Percentiles rank a stretch among this genome's conserved stretches.
These are phyloP conservation scores for Boletellus sp. DNA, from an alignment of 1,284 basidiomycete genomes.

Conservation along the genomic window DNA sequence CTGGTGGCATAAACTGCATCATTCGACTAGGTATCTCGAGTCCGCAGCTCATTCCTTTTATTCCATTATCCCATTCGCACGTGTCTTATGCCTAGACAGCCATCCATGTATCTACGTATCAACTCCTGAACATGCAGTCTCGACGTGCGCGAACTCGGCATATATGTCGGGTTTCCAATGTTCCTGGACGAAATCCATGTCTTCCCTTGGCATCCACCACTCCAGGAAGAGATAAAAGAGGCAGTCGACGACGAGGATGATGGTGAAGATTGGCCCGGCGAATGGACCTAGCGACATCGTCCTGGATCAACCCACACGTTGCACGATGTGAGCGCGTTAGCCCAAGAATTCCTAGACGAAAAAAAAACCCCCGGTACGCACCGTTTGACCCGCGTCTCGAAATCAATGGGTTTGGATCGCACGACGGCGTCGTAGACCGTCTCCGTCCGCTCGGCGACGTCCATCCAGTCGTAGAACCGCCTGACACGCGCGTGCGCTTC, in stretches of 20 bases:
- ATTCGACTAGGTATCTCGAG: slow-evolving; percentile 2
- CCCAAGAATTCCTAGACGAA: too few species aligned
- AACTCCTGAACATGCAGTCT: too few species aligned
- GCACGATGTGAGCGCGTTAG: too few species aligned
- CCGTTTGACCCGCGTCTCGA: slow-evolving; percentile 73
- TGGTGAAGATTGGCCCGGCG: slow-evolving; percentile 74
- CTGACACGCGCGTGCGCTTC: slow-evolving; percentile 77
- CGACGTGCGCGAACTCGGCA: slow-evolving; percentile 31
- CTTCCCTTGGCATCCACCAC: slow-evolving; percentile 68
- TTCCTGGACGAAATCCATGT: slow-evolving; percentile 62
- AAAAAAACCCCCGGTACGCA: too few species aligned
- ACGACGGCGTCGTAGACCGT: slow-evolving; percentile 76
- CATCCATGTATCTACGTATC: too few species aligned
- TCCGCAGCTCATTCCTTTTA: slow-evolving; percentile 11
- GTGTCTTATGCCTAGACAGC: too few species aligned
- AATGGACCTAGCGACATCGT: slow-evolving; percentile 70
- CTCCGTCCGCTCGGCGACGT: slow-evolving; percentile 82
- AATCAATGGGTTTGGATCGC: slow-evolving; percentile 52
- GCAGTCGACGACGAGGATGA: slow-evolving; percentile 78
- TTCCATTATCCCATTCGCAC: slow-evolving; percentile 17
- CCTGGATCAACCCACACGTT: slow-evolving; percentile 39
- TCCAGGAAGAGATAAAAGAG: slow-evolving; percentile 76
- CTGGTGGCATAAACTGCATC: slow-evolving; percentile 8
- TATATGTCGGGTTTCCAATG: slow-evolving; percentile 41
- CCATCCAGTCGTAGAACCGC: slow-evolving; percentile 85